Base-by-base conservation (phyloP, 139 green algal genomes). In the Tetradesmus obliquus region DNA sequence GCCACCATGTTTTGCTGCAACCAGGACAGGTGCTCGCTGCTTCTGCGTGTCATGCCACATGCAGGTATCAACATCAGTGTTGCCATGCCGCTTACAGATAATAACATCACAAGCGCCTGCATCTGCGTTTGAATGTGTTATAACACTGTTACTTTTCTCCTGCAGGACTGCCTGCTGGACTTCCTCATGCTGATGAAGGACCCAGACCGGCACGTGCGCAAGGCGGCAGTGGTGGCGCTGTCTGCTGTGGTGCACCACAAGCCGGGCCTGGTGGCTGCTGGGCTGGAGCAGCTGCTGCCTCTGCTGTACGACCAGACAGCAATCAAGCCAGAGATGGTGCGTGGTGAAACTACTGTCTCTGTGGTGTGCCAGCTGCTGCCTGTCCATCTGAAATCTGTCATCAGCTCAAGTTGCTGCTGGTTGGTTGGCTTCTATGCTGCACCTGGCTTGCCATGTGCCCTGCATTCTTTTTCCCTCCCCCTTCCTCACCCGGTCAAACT, bases 251-350 rank as follows among this genome's bases (percentile, higher is more conserved):
- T 82, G 82, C 85, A 87, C 51, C 87, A 93, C 80, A 91, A 91
- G 80, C 85, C 86, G 20, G 79, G 58, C 5, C 94, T 99, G 80
- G 90, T 99, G 45, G 79, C 89, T 86, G 92, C 92, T 55, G 91
- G 94, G 51, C 94, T 99, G 81, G 82, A 92, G 12, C 55, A 57
- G 55, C 93, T 97, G 81, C 94, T 99, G 93, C 98, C 98, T 45
- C 87, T 95, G 93, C 95, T 99, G 91, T 98, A 97, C 82, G 85
- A 95, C 54, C 96, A 99, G 91, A 99, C 98, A n/a, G 90, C 86
- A 13, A 91, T 99, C 45, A 93, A 96, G 55, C 79, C 93, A 84
- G 92, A 95, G 54, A 93, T 99, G 22, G 88, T 91, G 55, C 58
- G 88, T 51, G 20, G 32, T 45, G 32, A 45, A 45, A 45, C 32